Conservation (phyloP, 805 yeast genomes). For the Candida broadrunensis region DNA sequence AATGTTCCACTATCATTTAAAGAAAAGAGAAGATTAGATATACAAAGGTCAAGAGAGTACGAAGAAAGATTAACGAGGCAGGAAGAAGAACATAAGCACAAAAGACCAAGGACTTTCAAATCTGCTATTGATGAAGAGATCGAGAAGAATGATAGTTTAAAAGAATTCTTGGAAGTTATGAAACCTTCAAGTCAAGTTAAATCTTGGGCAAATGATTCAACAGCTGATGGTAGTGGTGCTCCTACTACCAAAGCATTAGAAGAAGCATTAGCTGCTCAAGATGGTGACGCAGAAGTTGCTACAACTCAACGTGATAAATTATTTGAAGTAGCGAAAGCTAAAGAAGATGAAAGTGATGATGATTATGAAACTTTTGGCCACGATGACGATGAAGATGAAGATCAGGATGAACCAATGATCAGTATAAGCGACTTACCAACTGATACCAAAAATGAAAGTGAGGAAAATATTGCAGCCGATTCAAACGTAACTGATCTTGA, state of each 20-base stretch:
- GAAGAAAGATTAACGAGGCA: constrained; percentile 42
- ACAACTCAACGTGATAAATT: constrained; percentile 6
- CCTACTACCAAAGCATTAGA: constrained; percentile 45
- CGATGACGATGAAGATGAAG: constrained; percentile 23
- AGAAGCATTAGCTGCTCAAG: constrained; percentile 33
- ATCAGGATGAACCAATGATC: constrained; percentile 47
- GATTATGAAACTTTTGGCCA: constrained; percentile 48
- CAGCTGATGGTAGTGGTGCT: constrained; percentile 44
- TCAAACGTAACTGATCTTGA: constrained; percentile 71
- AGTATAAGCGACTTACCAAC: constrained; percentile 24
- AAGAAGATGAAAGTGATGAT: constrained; percentile 48
- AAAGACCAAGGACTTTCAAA: constrained; percentile 27
- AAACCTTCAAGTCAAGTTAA: constrained; percentile 68
- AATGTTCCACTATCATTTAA: constrained; percentile 61
- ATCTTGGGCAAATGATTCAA: constrained; percentile 72
- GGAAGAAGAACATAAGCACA: constrained; percentile 39
- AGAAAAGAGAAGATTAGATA: constrained; percentile 42
- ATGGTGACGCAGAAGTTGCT: constrained; percentile 10
- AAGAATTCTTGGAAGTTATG: constrained; percentile 81
- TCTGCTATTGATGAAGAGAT: constrained; percentile 57
- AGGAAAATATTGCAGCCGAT: constrained; percentile 38
- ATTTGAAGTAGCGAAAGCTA: constrained; percentile 34
- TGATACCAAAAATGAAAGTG: constrained; percentile 13
- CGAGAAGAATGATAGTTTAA: constrained; percentile 60
- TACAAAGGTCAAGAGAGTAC: constrained; percentile 37